Conservation (phyloP, 148 eudicot genomes). For the Polygonum aviculare region DNA sequence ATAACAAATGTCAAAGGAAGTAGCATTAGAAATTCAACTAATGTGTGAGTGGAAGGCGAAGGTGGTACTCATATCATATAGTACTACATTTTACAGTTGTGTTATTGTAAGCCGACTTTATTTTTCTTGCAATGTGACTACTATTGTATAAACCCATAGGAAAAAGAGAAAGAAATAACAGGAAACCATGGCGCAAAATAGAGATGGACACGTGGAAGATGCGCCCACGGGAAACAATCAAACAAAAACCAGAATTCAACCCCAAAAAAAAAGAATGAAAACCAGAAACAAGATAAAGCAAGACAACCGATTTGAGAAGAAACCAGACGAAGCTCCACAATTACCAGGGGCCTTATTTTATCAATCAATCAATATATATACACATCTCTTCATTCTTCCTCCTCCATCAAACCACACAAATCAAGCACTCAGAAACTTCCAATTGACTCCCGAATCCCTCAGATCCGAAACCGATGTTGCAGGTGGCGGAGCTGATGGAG, state of each 20-base stretch:
- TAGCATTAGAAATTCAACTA: not conserved
- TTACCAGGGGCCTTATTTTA: not conserved
- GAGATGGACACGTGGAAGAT: not conserved
- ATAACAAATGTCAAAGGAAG: no score
- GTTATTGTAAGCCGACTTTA: not conserved
- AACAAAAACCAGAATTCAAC: no score
- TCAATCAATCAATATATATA: not conserved
- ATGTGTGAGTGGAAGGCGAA: not conserved
- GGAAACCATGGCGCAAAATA: not conserved
- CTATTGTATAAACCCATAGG: no score
- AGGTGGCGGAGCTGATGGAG: conserved; percentile 59
- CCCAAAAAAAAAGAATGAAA: not conserved
- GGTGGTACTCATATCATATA: no score
- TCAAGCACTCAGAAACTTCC: not conserved
- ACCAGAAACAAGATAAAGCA: not conserved
- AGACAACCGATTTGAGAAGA: not conserved
- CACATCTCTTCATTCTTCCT: not conserved
- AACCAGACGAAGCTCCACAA: not conserved
- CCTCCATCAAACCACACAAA: not conserved
- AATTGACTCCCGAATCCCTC: no score
- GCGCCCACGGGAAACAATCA: not conserved
- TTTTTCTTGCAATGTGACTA: not conserved
- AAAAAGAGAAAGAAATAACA: no score
- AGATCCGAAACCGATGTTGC: conserved; percentile 41
- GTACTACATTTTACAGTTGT: no score